These are phyloP conservation scores for Cylindrotheca closterium DNA, from an alignment of 108 stramenopile species.

Conservation along the genomic window DNA sequence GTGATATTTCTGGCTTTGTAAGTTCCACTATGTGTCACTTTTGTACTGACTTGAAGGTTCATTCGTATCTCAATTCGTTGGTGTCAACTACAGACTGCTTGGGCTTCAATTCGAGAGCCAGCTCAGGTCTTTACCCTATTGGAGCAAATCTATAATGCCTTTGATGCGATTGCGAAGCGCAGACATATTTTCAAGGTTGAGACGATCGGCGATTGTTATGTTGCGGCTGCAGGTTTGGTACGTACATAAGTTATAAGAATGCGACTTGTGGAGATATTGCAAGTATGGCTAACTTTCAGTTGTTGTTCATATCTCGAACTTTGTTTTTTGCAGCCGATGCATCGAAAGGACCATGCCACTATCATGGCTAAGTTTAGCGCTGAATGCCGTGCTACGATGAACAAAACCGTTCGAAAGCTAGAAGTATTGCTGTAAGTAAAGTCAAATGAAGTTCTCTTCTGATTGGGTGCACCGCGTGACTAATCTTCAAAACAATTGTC, in stretches of 20 bases:
- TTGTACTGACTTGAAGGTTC: not conserved
- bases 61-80: conserved; percentile 24
- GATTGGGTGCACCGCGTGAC: too few relatives aligned
- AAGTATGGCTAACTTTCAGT: too few relatives aligned
- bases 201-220: conserved; percentile 18
- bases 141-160: conserved; percentile 5
- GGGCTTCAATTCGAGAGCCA: conserved; percentile 15
- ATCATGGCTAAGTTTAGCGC: conserved; percentile 9
- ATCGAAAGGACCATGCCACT: conserved; percentile 9
- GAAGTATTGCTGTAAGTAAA: conserved; percentile 8
- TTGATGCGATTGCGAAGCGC: conserved; percentile 1
- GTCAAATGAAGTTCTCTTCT: too few relatives aligned
- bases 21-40: not conserved
- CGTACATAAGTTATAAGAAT: too few relatives aligned
- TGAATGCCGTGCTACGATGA: not conserved
- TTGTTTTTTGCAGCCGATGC: too few relatives aligned
- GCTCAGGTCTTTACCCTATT: conserved; percentile 12
- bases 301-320: too few relatives aligned
- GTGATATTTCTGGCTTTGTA: not conserved
- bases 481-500: too few relatives aligned
- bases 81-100: conserved; percentile 4
- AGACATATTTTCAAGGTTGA: conserved; percentile 17
- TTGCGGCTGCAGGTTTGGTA: conserved; percentile 13
- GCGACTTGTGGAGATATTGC: too few relatives aligned
- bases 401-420: not conserved